Evolutionary conservation across 2,329 filamentous ascomycete genomes (phyloP).

Genomic region (Fusarium transvaalense): DNA sequence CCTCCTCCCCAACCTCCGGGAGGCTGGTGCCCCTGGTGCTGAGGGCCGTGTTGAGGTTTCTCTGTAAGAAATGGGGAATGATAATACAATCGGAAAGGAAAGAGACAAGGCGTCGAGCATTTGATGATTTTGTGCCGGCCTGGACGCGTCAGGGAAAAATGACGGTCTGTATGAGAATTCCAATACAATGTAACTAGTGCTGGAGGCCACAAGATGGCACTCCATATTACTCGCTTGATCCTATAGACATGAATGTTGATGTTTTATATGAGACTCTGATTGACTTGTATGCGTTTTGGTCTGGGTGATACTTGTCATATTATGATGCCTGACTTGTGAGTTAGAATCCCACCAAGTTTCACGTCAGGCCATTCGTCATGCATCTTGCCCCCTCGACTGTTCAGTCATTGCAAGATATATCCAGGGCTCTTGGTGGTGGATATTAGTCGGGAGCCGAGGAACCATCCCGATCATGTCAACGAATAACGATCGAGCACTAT

Average conservation of each 20-base stretch:
- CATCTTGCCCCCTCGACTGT: neutral
- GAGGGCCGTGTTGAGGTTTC: constrained; percentile 93
- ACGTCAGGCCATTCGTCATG: neutral
- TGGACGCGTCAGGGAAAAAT: constrained; percentile 47
- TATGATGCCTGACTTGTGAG: neutral
- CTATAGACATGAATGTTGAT: constrained; percentile 52
- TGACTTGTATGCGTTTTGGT: neutral
- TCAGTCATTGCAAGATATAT: neutral
- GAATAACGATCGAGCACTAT: neutral
- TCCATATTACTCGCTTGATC: constrained; percentile 52
- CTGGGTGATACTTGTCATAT: neutral
- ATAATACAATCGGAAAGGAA: constrained; percentile 46
- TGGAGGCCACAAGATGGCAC: constrained; percentile 51
- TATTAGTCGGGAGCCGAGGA: neutral
- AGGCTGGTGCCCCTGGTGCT: constrained; percentile 76
- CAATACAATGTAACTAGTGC: constrained; percentile 54
- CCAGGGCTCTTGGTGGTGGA: neutral
- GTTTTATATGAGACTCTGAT: constrained; percentile 29
- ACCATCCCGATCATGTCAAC: neutral
- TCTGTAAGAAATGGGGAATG: constrained; percentile 64
- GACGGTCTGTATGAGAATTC: constrained; percentile 55
- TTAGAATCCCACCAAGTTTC: neutral
- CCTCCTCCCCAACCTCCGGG: constrained; percentile 83
- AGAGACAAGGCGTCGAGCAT: constrained; percentile 51
- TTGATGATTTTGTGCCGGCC: constrained; percentile 52